Evolutionary conservation across 495 filamentous ascomycete species (phyloP).

Genomic region (Rostrohypoxylon terebratum): DNA sequence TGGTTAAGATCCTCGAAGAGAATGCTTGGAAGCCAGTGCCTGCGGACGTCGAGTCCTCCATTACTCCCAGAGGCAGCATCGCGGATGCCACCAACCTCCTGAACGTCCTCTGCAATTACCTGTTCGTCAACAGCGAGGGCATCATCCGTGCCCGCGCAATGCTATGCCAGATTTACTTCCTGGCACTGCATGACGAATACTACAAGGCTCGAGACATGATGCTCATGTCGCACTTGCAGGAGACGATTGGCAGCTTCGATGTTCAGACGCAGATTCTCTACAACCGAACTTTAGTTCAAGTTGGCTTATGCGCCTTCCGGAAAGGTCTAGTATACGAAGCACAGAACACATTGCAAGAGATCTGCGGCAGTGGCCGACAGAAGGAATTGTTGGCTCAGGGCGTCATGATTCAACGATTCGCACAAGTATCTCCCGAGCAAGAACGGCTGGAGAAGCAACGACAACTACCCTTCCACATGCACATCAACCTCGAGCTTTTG

Average conservation of each 20-base stretch:
- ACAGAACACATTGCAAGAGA: conserved; percentile 95
- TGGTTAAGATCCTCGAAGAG: conserved; percentile 91
- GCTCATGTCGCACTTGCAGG: conserved; percentile 99
- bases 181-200: conserved; percentile 96
- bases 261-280: conserved; percentile 97
- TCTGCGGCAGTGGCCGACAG: conserved; percentile 95
- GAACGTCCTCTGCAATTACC: conserved; percentile 90
- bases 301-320: conserved; percentile 97
- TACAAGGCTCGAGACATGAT: conserved; percentile 98
- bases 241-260: conserved; percentile 94
- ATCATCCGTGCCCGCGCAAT: conserved; percentile 96
- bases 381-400: conserved; percentile 98
- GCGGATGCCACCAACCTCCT: conserved; percentile 79
- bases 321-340: conserved; percentile 97
- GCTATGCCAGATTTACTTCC: conserved; percentile 98
- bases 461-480: conserved; percentile 99
- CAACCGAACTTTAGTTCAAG: conserved; percentile 97
- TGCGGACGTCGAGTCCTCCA: conserved; percentile 73
- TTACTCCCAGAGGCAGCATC: conserved; percentile 76
- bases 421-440: conserved; percentile 94
- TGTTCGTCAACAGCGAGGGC: conserved; percentile 92
- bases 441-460: conserved; percentile 95
- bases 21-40: conserved; percentile 90
- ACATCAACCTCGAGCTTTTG: conserved; percentile 98
- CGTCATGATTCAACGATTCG: conserved; percentile 96